Evolutionary conservation across 306 rosid genomes (phyloP).

Genomic region (Malus asiatica): DNA sequence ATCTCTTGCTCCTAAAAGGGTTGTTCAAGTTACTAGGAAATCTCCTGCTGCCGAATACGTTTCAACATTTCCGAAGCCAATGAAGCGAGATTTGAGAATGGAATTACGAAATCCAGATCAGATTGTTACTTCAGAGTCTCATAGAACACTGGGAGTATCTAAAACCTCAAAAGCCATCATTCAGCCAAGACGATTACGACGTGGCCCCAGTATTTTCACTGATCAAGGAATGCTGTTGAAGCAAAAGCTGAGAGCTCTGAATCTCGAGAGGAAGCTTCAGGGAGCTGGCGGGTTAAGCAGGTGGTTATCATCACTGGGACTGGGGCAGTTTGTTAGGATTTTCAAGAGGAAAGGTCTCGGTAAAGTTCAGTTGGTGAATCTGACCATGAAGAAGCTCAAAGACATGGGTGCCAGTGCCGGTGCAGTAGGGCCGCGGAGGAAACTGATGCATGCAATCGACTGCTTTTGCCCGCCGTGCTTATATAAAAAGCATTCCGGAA

Average conservation of each 20-base stretch:
- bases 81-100: conserved; percentile 20
- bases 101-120: conserved; percentile 28
- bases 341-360: conserved; percentile 53
- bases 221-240: conserved; percentile 28
- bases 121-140: conserved; percentile 26
- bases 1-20: conserved; percentile 15
- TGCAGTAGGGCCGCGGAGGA: conserved; percentile 97
- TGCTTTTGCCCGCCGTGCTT: conserved; percentile 82
- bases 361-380: conserved; percentile 71
- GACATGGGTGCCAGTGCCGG: conserved; percentile 85
- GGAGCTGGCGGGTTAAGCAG: conserved; percentile 82
- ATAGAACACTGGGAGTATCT: conserved; percentile 34
- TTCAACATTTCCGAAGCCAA: conserved; percentile 28
- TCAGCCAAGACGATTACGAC: conserved; percentile 37
- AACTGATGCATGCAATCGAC: conserved; percentile 83
- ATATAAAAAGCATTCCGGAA: conserved; percentile 34
- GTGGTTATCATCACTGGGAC: conserved; percentile 76
- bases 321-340: conserved; percentile 67
- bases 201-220: conserved; percentile 26
- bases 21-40: conserved; percentile 12
- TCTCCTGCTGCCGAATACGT: conserved; percentile 16
- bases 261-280: conserved; percentile 70
- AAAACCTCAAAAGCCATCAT: conserved; percentile 27
- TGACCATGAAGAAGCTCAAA: conserved; percentile 87
- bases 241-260: conserved; percentile 62